phyloP scores from a whole-genome alignment of 2,329 filamentous ascomycete genomes.

The Metarhizium sp. region DNA sequence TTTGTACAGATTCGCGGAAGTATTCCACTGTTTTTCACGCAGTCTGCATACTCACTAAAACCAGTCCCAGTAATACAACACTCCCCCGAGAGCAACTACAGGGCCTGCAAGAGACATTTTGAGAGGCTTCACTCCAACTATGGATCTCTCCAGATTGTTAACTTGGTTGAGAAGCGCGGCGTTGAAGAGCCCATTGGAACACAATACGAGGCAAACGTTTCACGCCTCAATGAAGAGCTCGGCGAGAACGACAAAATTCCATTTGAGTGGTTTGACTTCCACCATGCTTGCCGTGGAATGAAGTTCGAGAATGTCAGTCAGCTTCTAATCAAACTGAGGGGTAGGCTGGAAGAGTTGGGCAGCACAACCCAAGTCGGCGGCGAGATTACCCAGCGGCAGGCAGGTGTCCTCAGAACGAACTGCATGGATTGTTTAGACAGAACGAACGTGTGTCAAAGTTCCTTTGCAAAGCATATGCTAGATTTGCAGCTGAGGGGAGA shows the following conservation, averaged over 20 bases:
- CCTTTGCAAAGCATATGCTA: conserved; percentile 73
- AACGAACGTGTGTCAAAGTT: conserved; percentile 93
- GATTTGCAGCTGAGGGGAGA: conserved; percentile 70
- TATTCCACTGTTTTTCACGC: conserved; percentile 91
- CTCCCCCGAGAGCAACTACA: conserved; percentile 67
- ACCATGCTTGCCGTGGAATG: conserved; percentile 87
- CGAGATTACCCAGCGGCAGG: conserved; percentile 42
- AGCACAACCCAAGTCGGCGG: conserved; percentile 54
- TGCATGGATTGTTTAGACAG: conserved; percentile 98
- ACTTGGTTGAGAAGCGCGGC: conserved; percentile 81
- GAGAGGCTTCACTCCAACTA: conserved; percentile 59
- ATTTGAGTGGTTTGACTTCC: conserved; percentile 98
- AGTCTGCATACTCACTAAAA: conserved; percentile 88
- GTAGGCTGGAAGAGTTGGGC: conserved; percentile 59
- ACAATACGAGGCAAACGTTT: conserved; percentile 61
- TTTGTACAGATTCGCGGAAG: conserved; percentile 85
- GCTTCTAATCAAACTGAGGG: conserved; percentile 61
- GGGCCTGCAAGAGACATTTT: conserved; percentile 75
- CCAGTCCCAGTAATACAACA: conserved; percentile 76
- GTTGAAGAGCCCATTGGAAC: conserved; percentile 72
- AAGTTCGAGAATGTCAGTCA: conserved; percentile 90
- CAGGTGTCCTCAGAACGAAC: conserved; percentile 81
- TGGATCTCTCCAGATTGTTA: conserved; percentile 67
- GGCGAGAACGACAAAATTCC: conserved; percentile 29
- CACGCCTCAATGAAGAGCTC: conserved; percentile 55